These are phyloP conservation scores for Venturia aucupariae DNA, from an alignment of 2,329 filamentous ascomycete genomes.

Conservation along the genomic window DNA sequence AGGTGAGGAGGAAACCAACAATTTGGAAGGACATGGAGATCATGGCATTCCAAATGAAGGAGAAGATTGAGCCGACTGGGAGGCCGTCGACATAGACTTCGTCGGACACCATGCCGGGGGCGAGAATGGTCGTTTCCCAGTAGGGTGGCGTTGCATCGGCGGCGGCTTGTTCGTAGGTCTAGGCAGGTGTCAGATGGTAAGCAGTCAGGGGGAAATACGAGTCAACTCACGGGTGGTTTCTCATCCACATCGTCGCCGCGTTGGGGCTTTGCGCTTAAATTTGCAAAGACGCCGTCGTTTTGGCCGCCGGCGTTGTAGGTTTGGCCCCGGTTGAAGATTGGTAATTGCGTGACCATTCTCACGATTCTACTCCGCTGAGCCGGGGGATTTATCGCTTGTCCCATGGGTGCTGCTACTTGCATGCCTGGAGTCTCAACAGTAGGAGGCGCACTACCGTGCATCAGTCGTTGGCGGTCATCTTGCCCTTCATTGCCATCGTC, in stretches of 20 bases:
- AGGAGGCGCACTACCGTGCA: constrained; percentile 49
- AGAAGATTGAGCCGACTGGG: constrained; percentile 80
- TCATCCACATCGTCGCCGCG: constrained; percentile 76
- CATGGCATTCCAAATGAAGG: constrained; percentile 86
- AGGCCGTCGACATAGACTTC: constrained; percentile 97
- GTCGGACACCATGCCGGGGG: constrained; percentile 81
- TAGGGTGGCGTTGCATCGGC: constrained; percentile 94
- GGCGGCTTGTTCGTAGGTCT: constrained; percentile 98
- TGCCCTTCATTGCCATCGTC: constrained; percentile 62
- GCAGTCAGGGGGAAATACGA: neutral
- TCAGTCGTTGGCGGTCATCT: constrained; percentile 78
- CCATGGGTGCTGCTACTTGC: neutral
- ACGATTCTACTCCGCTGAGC: constrained; percentile 24
- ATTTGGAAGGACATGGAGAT: constrained; percentile 97
- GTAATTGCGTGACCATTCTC: constrained; percentile 45
- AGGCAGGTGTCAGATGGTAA: constrained; percentile 11
- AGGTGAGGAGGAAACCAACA: constrained; percentile 94
- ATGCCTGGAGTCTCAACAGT: constrained; percentile 15
- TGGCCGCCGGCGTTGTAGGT: constrained; percentile 64
- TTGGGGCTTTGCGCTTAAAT: constrained; percentile 79
- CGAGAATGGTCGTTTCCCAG: constrained; percentile 97
- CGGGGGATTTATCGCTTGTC: constrained; percentile 22
- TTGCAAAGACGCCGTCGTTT: constrained; percentile 93
- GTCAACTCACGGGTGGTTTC: constrained; percentile 70
- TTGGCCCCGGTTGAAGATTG: constrained; percentile 41